Base-by-base conservation (phyloP, 768 basidiomycete genomes). In the Mrakia gelida region DNA sequence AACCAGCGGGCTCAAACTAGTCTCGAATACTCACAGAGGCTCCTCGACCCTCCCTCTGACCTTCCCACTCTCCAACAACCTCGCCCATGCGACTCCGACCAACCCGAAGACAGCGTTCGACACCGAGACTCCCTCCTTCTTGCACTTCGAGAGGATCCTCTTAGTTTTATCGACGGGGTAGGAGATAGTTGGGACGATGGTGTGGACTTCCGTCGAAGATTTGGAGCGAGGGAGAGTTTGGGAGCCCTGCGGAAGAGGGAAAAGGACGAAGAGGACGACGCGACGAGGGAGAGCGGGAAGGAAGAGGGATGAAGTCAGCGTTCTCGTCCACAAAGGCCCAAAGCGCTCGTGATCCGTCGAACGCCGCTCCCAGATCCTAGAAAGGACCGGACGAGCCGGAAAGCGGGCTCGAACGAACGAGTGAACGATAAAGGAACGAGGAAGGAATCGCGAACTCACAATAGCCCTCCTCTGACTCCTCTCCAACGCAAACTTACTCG, bases 81-180 rank as follows among this genome's bases (percentile, higher is more conserved):
- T 86, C 7, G 88, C 87, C 92, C 91, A 92, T 6, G 91, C 92
- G 52, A 92, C 82, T 80, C 90, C 91, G 82, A 90, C 90, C 21
- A 92, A 84, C 4, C 91, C 90, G 81, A 93, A 93, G 59, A 92
- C 84, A n/a, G 90, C 90, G 79, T 89, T 89, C 0, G 91, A 90
- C 79, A 93, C 90, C 11, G 91, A 92, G 9, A 92, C 90, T 0
- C 89, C 90, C 62, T 89, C 85, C 2, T 85, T 81, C 84, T 93
- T 93, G 86, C 92, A 93, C 72, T 86, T 87, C 80, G 87, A 88
- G 71, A 93, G 84, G 68, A 92, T 90, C 16, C 82, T 81, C 80
- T 88, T 89, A 3, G 92, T 92, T 32, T 86, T 86, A 18, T 86
- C 86, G 56, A 84, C 80, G 61, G 88, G 86, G 81, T 90, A 89